phyloP scores from a whole-genome alignment of 2,329 filamentous ascomycete species.

The Colletotrichum zoysiae region DNA sequence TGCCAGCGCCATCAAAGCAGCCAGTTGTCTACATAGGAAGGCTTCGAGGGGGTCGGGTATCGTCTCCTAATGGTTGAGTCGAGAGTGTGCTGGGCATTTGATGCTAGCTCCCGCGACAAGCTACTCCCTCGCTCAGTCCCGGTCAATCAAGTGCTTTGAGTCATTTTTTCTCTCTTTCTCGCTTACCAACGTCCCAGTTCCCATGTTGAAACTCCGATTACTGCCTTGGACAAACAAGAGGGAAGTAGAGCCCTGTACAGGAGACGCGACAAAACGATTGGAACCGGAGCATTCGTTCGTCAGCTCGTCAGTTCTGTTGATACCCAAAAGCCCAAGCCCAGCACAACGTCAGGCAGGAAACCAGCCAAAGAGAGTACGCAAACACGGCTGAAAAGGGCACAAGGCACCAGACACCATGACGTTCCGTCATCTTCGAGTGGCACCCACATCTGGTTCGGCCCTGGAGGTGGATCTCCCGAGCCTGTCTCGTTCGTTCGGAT shows the following conservation, averaged over 20 bases:
- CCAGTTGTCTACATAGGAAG: constrained; percentile 15
- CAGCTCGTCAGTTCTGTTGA: constrained; percentile 32
- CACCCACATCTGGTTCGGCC: constrained; percentile 30
- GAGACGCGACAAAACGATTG: constrained; percentile 32
- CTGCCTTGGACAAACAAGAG: background rate
- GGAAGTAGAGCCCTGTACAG: background rate
- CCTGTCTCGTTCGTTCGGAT: constrained; percentile 20
- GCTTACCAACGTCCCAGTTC: constrained; percentile 1
- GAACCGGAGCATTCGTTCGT: constrained; percentile 24
- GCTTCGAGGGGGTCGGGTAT: constrained; percentile 2
- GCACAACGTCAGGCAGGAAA: constrained; percentile 39
- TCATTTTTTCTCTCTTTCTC: background rate
- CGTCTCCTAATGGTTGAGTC: constrained; percentile 11
- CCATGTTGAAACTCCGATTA: constrained; percentile 7
- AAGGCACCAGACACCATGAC: constrained; percentile 21
- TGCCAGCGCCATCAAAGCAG: constrained; percentile 14
- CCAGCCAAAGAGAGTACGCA: constrained; percentile 14
- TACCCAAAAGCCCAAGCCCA: constrained; percentile 43
- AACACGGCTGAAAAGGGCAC: constrained; percentile 31
- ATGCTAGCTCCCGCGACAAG: constrained; percentile 3
- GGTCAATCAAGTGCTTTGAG: constrained; percentile 4
- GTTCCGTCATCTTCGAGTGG: constrained; percentile 36
- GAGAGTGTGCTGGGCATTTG: background rate
- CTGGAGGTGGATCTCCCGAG: constrained; percentile 37
- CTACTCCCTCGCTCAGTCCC: background rate